Evolutionary conservation across 2,329 filamentous ascomycete genomes (phyloP), one percentile per base, ranked within the genome.

Genomic region (Metarhizium anisopliae): DNA sequence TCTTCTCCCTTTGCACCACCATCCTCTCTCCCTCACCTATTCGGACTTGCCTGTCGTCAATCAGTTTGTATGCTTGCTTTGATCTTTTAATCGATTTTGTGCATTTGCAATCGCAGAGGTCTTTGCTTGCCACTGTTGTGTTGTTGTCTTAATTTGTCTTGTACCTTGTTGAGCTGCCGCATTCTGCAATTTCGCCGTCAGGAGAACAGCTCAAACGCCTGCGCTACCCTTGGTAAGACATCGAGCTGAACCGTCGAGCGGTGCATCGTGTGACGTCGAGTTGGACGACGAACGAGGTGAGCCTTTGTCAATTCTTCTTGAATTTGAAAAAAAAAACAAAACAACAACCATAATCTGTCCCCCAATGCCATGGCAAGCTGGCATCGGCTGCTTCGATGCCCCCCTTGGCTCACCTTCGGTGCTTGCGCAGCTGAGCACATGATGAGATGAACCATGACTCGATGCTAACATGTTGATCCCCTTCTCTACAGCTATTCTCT

Each of bases 251-350:
- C 56, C 43, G 36, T 30, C n/a, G 47, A 29, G 30, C 45, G 7
- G 53, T 55, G 56, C 50, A 36, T 53, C 56, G 45, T 45, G 36
- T 35, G 43, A 50, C 50, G 36, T 51, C 18, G 20, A 13, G 8
- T 11, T 40, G 8, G 45, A 50, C 29, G 38, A 32, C 32, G 51
- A 58, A 43, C 30, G 32, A 55, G 56, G 56, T 58, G 50, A 47
- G 56, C 38, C 14, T 47, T 25, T 45, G 3, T 20, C 20, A 42
- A 45, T 47, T 32, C 14, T 14, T 47, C 20, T 52, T 36, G 38
- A 18, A 40, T 40, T 45, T 16, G 6, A 11, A 11, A 35, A 10
- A 6, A 35, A 10, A 35, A 7, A 25, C 2, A 25, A 25, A 25
- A 25, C 20, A 25, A 25, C 25, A 25, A 25, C 25, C 25, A 25